A percentile compares a stretch with the other conserved stretches of the same genome.
Evolutionary conservation across 2,329 filamentous ascomycete genomes (phyloP).

Genomic region (Septoria linicola): DNA sequence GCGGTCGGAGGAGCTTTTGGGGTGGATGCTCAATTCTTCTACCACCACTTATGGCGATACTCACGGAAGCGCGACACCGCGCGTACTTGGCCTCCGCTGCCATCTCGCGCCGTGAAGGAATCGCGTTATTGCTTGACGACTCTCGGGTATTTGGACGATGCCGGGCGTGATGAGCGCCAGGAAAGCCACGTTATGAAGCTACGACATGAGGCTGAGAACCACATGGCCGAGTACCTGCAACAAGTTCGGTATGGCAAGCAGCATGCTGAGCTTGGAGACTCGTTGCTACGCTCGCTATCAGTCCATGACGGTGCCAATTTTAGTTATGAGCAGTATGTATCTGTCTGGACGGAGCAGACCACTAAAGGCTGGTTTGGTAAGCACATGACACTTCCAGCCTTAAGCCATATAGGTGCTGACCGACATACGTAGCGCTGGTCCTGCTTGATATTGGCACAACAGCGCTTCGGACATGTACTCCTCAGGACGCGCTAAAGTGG

Average conservation of each 20-base stretch:
- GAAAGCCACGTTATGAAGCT: background rate
- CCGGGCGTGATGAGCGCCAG: background rate
- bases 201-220: background rate
- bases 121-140: background rate
- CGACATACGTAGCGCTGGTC: background rate
- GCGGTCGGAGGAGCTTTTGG: background rate
- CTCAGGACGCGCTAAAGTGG: background rate
- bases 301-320: conserved; percentile 6
- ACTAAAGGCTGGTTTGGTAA: conserved; percentile 7
- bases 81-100: background rate
- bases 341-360: conserved; percentile 2
- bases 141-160: background rate
- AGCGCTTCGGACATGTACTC: background rate
- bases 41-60: background rate
- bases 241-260: background rate
- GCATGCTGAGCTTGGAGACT: background rate
- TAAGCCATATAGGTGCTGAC: background rate
- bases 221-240: background rate
- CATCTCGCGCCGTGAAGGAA: background rate
- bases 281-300: background rate
- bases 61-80: background rate
- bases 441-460: background rate
- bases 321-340: conserved; percentile 8
- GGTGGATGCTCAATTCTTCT: conserved; percentile 8
- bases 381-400: too few species aligned